phyloP scores from a whole-genome alignment of 768 basidiomycete species.

The Rhizopogon vesiculosus region DNA sequence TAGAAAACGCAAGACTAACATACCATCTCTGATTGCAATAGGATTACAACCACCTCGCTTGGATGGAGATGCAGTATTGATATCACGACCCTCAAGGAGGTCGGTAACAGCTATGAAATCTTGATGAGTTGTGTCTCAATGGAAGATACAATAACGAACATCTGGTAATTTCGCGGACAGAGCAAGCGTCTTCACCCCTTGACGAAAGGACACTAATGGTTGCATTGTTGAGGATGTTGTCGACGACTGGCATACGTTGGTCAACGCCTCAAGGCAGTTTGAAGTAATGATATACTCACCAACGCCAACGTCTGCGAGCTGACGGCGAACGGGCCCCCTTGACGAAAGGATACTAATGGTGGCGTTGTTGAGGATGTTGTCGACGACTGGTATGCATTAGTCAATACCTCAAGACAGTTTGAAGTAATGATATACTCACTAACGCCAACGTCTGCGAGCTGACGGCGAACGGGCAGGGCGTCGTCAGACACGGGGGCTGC shows the following conservation, averaged over 20 bases:
- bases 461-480: too few relatives aligned
- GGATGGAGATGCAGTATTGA: not conserved
- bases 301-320: too few relatives aligned
- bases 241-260: not conserved
- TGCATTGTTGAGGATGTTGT: not conserved
- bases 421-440: too few relatives aligned
- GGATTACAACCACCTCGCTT: not conserved
- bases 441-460: too few relatives aligned
- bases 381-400: not conserved
- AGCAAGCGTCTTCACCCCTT: not conserved
- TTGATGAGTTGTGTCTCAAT: not conserved
- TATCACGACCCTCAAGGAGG: not conserved
- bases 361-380: not conserved
- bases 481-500: not conserved
- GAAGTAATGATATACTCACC: too few relatives aligned
- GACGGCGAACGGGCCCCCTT: too few relatives aligned
- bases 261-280: too few relatives aligned
- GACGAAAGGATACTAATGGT: too few relatives aligned
- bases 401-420: too few relatives aligned
- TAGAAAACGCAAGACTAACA: too few relatives aligned
- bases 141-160: accelerated
- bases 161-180: too few relatives aligned
- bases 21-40: not conserved
- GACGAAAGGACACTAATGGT: too few relatives aligned
- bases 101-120: not conserved